Evolutionary conservation across 257 asterid genomes (phyloP).

Genomic region (Penstemon eatonii): DNA sequence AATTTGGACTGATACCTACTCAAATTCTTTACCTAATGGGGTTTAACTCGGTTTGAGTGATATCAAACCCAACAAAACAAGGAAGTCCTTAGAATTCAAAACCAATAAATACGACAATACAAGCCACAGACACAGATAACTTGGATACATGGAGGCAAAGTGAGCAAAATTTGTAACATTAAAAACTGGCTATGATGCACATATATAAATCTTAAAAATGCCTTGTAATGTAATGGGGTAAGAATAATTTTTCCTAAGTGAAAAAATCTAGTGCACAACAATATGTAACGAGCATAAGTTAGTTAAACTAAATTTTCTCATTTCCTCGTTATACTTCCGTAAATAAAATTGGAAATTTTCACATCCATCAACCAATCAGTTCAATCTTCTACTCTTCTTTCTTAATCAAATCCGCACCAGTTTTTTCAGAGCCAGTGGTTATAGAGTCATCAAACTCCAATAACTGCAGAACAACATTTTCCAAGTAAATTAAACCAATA

Average conservation of each 20-base stretch:
- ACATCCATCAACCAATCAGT: slow-evolving; percentile 10
- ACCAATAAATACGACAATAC: no score
- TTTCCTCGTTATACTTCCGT: background rate
- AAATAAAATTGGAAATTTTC: background rate
- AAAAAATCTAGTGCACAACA: slow-evolving; percentile 36
- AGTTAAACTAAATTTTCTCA: slow-evolving; percentile 7
- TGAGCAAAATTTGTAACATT: slow-evolving; percentile 15
- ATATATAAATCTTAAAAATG: slow-evolving; percentile 12
- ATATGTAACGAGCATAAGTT: slow-evolving; percentile 33
- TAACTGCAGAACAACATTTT: slow-evolving; percentile 41
- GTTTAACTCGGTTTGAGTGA: no score
- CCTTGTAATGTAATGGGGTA: slow-evolving; percentile 10
- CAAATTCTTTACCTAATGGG: no score
- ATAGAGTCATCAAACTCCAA: slow-evolving; percentile 82
- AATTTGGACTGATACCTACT: no score
- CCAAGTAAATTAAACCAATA: background rate
- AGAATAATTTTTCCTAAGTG: background rate
- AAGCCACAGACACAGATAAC: background rate
- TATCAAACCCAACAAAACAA: no score
- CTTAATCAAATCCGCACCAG: slow-evolving; percentile 41
- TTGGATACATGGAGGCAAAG: background rate
- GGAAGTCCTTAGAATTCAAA: no score
- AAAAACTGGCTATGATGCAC: slow-evolving; percentile 10
- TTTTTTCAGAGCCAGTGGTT: slow-evolving; percentile 40
- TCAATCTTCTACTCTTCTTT: slow-evolving; percentile 48